Conservation (phyloP, 345 rosid species). For the Durio zibethinus region DNA sequence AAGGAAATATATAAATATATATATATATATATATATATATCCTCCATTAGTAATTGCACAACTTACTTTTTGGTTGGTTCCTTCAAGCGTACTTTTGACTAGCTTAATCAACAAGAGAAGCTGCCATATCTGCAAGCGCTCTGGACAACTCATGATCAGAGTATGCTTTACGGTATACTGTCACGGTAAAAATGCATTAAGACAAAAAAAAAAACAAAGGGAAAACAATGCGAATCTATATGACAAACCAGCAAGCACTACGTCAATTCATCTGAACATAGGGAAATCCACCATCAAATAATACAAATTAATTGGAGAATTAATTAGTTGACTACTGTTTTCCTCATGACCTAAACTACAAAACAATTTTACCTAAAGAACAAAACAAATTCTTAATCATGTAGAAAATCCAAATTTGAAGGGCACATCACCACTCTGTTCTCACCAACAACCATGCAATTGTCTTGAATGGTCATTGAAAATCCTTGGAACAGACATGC, state of each 20-base stretch:
- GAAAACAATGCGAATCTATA: background rate
- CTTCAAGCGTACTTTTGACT: no score
- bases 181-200: background rate
- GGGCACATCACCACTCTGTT: background rate
- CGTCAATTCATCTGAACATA: background rate
- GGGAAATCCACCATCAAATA: background rate
- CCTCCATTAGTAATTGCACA: no score
- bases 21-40: no score
- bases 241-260: background rate
- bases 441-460: background rate
- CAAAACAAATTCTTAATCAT: background rate
- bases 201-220: background rate
- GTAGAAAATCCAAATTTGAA: background rate
- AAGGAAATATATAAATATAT: no score
- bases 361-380: no score
- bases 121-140: background rate
- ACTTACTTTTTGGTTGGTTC: no score
- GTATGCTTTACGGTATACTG: background rate
- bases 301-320: background rate
- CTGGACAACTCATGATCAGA: background rate
- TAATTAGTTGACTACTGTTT: background rate
- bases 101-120: background rate
- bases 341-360: background rate
- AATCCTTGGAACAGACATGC: background rate
- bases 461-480: constrained; percentile 3